Conservation (phyloP, 2,329 filamentous ascomycete species). For the Monilinia vaccinii-corymbosi region DNA sequence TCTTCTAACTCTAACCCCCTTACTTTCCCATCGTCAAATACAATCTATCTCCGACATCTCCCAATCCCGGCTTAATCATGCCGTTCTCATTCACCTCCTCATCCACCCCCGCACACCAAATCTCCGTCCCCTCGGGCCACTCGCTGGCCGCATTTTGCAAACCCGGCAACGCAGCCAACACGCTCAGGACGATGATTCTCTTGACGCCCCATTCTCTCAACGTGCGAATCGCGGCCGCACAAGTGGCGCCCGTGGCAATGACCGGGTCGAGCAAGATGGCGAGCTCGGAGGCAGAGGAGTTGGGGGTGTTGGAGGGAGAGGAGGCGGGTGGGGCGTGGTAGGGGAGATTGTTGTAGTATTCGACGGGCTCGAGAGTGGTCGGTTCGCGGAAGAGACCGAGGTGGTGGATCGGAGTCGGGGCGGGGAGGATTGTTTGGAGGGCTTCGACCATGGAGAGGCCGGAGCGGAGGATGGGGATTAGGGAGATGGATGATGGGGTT, state of each 20-base stretch:
- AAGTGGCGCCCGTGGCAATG: constrained; percentile 88
- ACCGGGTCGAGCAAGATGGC: constrained; percentile 86
- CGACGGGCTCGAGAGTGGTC: constrained; percentile 76
- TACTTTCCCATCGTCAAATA: constrained; percentile 84
- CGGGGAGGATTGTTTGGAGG: constrained; percentile 72
- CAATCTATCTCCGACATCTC: constrained; percentile 83
- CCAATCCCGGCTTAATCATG: constrained; percentile 85
- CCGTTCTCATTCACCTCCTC: constrained; percentile 62
- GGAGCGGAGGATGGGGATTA: constrained; percentile 88
- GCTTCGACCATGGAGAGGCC: constrained; percentile 88
- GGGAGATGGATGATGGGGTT: constrained; percentile 54
- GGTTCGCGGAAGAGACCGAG: constrained; percentile 91
- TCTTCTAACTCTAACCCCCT: neutral
- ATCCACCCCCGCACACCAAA: constrained; percentile 81
- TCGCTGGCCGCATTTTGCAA: constrained; percentile 60
- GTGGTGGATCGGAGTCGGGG: constrained; percentile 77
- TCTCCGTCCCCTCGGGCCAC: constrained; percentile 68
- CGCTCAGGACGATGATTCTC: constrained; percentile 64
- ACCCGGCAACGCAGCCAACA: constrained; percentile 67
- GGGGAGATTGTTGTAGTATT: constrained; percentile 97
- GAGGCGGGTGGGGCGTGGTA: constrained; percentile 47
- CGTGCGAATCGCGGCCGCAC: constrained; percentile 80
- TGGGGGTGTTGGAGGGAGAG: constrained; percentile 33
- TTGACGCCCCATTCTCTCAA: constrained; percentile 87
- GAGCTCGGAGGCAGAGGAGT: constrained; percentile 41